A percentile compares a stretch with the other conserved stretches of the same genome.
Evolutionary conservation across 768 basidiomycete species (phyloP).

Genomic region (Agrocybe chaxingu): DNA sequence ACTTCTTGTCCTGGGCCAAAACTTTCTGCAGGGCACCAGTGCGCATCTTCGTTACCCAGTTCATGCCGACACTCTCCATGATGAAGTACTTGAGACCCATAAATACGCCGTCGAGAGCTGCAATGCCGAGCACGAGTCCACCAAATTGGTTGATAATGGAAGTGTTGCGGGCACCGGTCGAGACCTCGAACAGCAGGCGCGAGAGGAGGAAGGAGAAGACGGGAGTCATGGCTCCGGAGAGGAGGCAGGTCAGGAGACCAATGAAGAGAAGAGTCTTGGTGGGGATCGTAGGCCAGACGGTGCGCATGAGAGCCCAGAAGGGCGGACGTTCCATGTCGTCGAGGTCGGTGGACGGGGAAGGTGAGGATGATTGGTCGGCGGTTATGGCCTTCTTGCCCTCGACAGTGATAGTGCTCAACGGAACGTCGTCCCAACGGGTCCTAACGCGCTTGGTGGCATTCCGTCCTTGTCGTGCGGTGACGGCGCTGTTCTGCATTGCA

Average conservation of each 20-base stretch:
- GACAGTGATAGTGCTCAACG: constrained; percentile 22
- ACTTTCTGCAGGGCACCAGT: constrained; percentile 51
- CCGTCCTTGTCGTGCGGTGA: constrained; percentile 30
- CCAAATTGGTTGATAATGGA: constrained; percentile 66
- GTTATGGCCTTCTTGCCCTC: constrained; percentile 10
- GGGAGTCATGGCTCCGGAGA: constrained; percentile 84
- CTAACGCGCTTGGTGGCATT: constrained; percentile 15
- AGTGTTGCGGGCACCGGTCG: constrained; percentile 62
- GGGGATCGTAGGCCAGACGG: constrained; percentile 70
- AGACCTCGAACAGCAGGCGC: constrained; percentile 72
- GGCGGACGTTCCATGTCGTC: constrained; percentile 23
- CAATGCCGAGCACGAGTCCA: constrained; percentile 68
- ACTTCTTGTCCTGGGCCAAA: constrained; percentile 78
- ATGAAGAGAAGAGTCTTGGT: constrained; percentile 65
- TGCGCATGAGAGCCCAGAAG: constrained; percentile 48
- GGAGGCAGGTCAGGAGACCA: constrained; percentile 66
- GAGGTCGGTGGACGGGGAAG: constrained; percentile 2
- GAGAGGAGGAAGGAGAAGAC: constrained; percentile 91
- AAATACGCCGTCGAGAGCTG: constrained; percentile 72
- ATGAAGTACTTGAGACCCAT: constrained; percentile 75
- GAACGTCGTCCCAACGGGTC: constrained; percentile 17
- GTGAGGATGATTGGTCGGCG: background rate
- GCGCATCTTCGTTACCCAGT: constrained; percentile 73
- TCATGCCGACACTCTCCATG: constrained; percentile 72
- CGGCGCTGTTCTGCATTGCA: constrained; percentile 35